Evolutionary conservation across 2,329 filamentous ascomycete species (phyloP), one percentile per base, ranked within the genome.

Genomic region (Coniella vitis): DNA sequence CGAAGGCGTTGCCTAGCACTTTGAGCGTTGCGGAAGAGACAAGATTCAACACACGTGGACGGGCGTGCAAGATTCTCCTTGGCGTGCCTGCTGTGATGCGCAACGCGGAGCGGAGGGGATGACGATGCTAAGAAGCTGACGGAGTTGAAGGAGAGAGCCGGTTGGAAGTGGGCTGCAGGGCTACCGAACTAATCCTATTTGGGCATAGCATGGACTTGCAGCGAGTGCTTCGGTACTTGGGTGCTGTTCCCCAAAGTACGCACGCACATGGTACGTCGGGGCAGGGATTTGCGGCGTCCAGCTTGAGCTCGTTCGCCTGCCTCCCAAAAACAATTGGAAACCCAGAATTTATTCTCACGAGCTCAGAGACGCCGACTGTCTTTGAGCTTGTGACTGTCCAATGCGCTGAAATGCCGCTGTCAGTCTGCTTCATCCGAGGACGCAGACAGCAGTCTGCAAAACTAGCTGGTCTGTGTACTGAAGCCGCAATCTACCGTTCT

Each of bases 391-490:
- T 7, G 16, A 7, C 14, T 43, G 37, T 20, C 21, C 21, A 32
- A 51, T 51, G 51, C 48, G 39, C 21, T 32, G 45, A 47, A 41
- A 53, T 53, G 51, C 48, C 51, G 20, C n/a, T 51, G 21, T 43
- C 45, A 36, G 48, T 43, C 10, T 53, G 51, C 44, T 40, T 53
- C 31, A 19, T 53, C 17, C 45, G 37, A 41, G 48, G 48, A 36
- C 40, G 47, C 29, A 42, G 32, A 34, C 36, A 31, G 21, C 41
- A 34, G 36, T 37, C 48, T 17, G 42, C 17, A 35, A 42, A 32
- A 19, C 40, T 51, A 36, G 25, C 36, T 32, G 36, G 43, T 34
- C 40, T 48, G 29, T 50, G 54, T 34, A 38, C 42, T 47, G 47
- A 36, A n/a, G 42, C 29, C 17, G 45, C 46, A 32, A 29, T 25